These are phyloP conservation scores for Beauveria australis DNA, from an alignment of 2,329 filamentous ascomycete genomes.

Conservation along the genomic window DNA sequence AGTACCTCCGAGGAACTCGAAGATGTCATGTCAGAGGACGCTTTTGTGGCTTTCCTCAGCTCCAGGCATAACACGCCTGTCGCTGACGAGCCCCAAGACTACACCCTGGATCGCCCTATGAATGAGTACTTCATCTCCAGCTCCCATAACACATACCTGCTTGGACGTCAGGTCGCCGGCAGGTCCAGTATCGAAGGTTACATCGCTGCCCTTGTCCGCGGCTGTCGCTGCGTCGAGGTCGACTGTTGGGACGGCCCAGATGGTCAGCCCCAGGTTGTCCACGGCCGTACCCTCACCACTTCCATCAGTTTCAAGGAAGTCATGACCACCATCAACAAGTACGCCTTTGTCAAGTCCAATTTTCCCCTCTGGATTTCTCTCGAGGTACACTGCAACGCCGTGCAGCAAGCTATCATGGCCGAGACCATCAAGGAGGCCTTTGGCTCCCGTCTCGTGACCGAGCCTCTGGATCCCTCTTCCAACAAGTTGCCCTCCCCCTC, in stretches of 20 bases:
- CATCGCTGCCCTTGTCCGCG: constrained; percentile 76
- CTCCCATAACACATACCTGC: constrained; percentile 95
- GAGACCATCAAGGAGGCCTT: constrained; percentile 82
- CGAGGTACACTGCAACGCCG: constrained; percentile 81
- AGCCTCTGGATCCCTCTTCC: constrained; percentile 62
- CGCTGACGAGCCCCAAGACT: constrained; percentile 49
- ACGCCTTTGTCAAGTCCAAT: constrained; percentile 79
- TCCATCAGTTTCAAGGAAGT: constrained; percentile 86
- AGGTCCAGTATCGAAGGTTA: constrained; percentile 93
- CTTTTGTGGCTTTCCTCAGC: constrained; percentile 68
- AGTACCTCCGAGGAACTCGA: constrained; percentile 33
- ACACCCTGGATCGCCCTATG: constrained; percentile 69
- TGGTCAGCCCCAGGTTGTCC: constrained; percentile 80
- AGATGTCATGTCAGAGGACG: constrained; percentile 62
- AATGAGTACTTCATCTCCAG: constrained; percentile 98
- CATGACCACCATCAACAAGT: constrained; percentile 87
- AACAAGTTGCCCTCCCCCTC: constrained; percentile 75
- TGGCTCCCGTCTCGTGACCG: constrained; percentile 66
- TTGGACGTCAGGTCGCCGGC: constrained; percentile 83
- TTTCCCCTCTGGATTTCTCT: constrained; percentile 92
- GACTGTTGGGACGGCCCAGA: constrained; percentile 96
- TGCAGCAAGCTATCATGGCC: constrained; percentile 83
- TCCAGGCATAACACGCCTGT: constrained; percentile 67
- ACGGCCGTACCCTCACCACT: constrained; percentile 82
- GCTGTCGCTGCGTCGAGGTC: constrained; percentile 92